Conservation (phyloP, 441 rosid species). For the Mallotus japonicus region DNA sequence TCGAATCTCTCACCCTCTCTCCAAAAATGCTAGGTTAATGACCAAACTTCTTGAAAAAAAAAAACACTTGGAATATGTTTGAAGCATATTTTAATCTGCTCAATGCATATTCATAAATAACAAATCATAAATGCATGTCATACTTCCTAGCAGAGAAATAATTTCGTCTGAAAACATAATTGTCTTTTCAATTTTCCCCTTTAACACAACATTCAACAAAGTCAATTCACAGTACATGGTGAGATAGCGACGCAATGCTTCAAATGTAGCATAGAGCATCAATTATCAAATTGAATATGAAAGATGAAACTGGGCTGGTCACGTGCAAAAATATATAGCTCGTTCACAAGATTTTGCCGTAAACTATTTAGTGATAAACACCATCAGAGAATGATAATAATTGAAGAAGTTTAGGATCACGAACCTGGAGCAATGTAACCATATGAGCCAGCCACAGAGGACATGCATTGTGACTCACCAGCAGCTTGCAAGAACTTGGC, state of each 20-base stretch:
- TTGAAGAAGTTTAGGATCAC: background rate
- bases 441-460: constrained; percentile 82
- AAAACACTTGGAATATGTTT: no score
- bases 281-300: background rate
- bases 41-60: no score
- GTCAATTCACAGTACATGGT: background rate
- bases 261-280: background rate
- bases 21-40: no score
- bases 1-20: no score
- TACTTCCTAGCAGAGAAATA: background rate
- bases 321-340: background rate
- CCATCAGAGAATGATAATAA: background rate
- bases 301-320: background rate
- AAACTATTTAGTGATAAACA: background rate
- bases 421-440: constrained; percentile 98
- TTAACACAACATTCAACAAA: background rate
- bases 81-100: no score
- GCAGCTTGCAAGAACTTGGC: constrained; percentile 83
- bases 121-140: background rate
- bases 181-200: background rate
- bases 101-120: background rate
- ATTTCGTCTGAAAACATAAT: background rate
- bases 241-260: background rate
- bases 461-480: constrained; percentile 87
- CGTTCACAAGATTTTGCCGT: background rate